These are phyloP conservation scores for Mucor velutinosus DNA, from an alignment of 371 early-diverging fungal species.

Conservation along the genomic window DNA sequence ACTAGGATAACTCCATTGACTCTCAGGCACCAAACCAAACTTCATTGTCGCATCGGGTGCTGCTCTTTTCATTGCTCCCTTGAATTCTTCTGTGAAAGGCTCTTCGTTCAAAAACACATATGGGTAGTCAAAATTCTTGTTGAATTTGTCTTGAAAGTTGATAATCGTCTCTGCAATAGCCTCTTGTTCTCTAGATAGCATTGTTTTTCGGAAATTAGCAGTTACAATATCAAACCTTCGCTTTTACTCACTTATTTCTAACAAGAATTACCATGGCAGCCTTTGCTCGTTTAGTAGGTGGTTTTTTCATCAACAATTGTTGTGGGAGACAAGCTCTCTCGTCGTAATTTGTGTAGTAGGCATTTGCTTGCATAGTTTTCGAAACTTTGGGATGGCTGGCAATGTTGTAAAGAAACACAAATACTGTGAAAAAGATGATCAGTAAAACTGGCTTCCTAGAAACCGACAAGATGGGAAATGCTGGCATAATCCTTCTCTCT, in stretches of 20 bases:
- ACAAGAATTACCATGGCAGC: constrained; percentile 55
- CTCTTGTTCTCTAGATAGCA: constrained; percentile 35
- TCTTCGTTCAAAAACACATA: constrained; percentile 52
- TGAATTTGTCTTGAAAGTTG: constrained; percentile 51
- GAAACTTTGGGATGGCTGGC: constrained; percentile 47
- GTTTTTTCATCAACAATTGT: constrained; percentile 30
- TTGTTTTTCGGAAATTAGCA: neutral
- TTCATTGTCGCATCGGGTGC: constrained; percentile 60
- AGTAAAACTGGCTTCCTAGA: constrained; percentile 14
- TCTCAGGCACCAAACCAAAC: constrained; percentile 71
- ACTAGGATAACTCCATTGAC: constrained; percentile 76
- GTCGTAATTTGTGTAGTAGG: constrained; percentile 52
- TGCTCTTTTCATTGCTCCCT: constrained; percentile 35
- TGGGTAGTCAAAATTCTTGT: constrained; percentile 53
- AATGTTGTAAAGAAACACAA: constrained; percentile 40
- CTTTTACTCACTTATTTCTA: constrained; percentile 43
- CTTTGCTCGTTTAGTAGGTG: constrained; percentile 49
- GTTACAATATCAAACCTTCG: neutral
- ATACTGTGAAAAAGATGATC: constrained; percentile 2
- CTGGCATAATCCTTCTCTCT: constrained; percentile 8
- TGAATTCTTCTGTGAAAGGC: constrained; percentile 52
- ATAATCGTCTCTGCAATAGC: constrained; percentile 42
- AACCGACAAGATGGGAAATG: constrained; percentile 12
- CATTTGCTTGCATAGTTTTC: constrained; percentile 44
- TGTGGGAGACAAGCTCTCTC: constrained; percentile 51